Conservation (phyloP, 805 yeast genomes). For the Yamadazyma sp. region DNA sequence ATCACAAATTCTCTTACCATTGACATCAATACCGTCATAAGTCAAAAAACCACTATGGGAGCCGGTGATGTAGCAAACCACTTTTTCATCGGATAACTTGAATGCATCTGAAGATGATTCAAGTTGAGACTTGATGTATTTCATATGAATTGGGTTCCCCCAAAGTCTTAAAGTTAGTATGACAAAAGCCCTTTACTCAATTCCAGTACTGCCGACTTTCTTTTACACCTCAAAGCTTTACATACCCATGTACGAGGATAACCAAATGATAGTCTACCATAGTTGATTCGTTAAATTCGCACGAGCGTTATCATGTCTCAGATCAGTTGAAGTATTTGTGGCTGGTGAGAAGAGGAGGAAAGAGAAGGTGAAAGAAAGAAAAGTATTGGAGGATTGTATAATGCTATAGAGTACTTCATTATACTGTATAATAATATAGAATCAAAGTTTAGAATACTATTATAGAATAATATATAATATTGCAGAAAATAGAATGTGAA, state of each 20-base stretch:
- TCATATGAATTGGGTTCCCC: conserved; percentile 73
- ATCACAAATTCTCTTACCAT: conserved; percentile 70
- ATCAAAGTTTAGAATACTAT: too few species aligned
- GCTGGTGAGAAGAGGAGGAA: too few species aligned
- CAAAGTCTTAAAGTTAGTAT: conserved; percentile 45
- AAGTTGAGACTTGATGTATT: conserved; percentile 52
- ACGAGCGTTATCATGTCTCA: too few species aligned
- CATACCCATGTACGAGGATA: conserved; percentile 72
- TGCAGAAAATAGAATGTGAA: too few species aligned
- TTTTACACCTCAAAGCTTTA: conserved; percentile 11
- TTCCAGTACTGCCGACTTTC: not conserved
- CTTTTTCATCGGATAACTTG: conserved; percentile 16
- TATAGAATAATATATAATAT: too few species aligned
- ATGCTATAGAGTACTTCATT: too few species aligned
- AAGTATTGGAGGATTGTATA: too few species aligned
- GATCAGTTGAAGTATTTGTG: too few species aligned
- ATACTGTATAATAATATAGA: too few species aligned
- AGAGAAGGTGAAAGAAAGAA: too few species aligned
- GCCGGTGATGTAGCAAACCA: conserved; percentile 49
- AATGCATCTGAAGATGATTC: conserved; percentile 24
- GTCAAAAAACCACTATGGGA: conserved; percentile 74
- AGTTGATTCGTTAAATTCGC: conserved; percentile 1
- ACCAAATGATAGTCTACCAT: conserved; percentile 54
- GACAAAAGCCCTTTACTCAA: not conserved
- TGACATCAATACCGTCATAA: conserved; percentile 83